Base-by-base conservation (phyloP, 495 filamentous ascomycete species). In the Massariosphaeria phaeospora region DNA sequence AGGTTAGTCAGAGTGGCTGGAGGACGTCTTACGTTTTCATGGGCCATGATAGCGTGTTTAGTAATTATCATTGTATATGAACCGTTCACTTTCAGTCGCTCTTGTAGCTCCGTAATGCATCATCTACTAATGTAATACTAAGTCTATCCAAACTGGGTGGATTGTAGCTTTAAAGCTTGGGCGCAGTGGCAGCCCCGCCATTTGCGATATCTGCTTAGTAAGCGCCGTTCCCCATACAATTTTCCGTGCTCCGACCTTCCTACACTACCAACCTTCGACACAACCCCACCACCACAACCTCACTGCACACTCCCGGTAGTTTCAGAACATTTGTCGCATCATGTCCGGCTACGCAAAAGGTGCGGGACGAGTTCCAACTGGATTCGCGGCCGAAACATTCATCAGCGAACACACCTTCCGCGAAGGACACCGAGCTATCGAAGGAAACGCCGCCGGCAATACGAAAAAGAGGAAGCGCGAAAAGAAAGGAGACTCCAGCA, bases 351-450 rank as follows among this genome's bases (percentile, higher is more conserved):
- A 35, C 18, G 84, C 67, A 60, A 94, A 91, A 69, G 83, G 91
- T 49, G 45, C 57, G 2, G 95, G 95, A 63, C 91, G 93, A 55
- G 84, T 97, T 1, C 83, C 94, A 9, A 96, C 94, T 0, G 93
- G 93, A 4, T 83, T 79, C 64, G 94, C 94, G 0, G 78, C 90
- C 57, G 91, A 97, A 70, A 84, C 84, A 1, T 89, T 81, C 50
- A 83, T 99, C 55, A 94, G 87, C 69, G 91, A 95, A 64, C 77
- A 86, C 50, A 91, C 87, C 0, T 99, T 99, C 64, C 65, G 71
- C n/a, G 41, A 43, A 24, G 65, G 57, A 2, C 70, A 80, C 83
- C 58, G 79, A 79, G 52, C 61, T 13, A 53, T 60, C 36, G 57
- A 60, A 47, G 21, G 15, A 86, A 91, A 65, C 89, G 89, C 67